Base-by-base conservation (phyloP, 2,329 filamentous ascomycete species). In the Trichoderma koningii region DNA sequence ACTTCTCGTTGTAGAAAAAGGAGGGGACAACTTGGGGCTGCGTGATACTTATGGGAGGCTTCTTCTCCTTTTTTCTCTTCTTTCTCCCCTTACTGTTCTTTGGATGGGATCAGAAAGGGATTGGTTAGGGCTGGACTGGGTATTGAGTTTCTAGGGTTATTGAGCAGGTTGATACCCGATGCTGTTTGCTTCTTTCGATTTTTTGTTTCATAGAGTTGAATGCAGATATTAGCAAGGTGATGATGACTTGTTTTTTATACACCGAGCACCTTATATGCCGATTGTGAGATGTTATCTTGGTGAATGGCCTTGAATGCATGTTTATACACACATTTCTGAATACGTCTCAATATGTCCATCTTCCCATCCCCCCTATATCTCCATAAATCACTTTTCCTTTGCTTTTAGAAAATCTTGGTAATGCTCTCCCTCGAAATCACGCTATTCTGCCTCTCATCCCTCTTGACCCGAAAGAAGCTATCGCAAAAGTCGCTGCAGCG, bases 401-500 rank as follows among this genome's bases (percentile, higher is more conserved):
- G 0, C 4, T 10, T 61, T 72, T 23, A 78, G 64, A 79, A 79
- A 45, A 79, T 78, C 70, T 81, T 81, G 2, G 83, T 79, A 60
- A 87, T 87, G 70, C 81, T 85, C 78, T 88, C 84, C 75, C 86
- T 84, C 75, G 90, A 87, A 75, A 99, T 98, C 61, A 90, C 85
- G 68, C 91, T 96, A 76, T 96, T 94, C 79, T 97, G 93, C 71
- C 85, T 87, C 71, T 90, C 87, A 73, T 97, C 90, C 59, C 95
- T 84, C 67, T 85, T 89, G 12, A 99, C 91, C 5, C 93, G 87
- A 78, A 91, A 98, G 76, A 97, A 99, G 69, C 89, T 87, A 77
- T 98, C 95, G 69, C 90, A 91, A 74, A 96, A 98, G 70, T 99
- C 94, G 26, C 88, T 89, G 76, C 93, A 97, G 70, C 93, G 89